These are phyloP conservation scores for Trichophyton mentagrophytes DNA, from an alignment of 2,329 filamentous ascomycete species.

Conservation along the genomic window DNA sequence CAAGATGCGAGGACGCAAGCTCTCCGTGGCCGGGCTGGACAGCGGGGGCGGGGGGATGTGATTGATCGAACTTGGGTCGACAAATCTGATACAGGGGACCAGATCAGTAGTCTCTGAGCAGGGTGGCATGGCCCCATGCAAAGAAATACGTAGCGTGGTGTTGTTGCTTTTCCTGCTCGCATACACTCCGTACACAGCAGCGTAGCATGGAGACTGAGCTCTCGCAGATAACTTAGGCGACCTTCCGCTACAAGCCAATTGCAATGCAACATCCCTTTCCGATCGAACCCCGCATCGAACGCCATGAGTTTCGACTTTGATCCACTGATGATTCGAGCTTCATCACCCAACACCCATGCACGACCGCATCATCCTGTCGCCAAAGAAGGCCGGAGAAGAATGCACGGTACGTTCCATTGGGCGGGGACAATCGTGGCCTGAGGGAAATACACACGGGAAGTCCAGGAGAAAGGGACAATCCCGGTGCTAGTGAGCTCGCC, in stretches of 20 bases:
- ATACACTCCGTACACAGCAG: background rate
- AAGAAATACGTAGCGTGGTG: background rate
- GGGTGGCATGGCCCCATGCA: background rate
- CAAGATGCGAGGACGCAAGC: background rate
- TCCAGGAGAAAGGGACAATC: background rate
- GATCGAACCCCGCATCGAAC: constrained; percentile 1
- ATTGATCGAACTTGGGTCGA: background rate
- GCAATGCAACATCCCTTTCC: background rate
- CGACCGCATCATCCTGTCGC: background rate
- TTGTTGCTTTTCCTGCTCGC: background rate
- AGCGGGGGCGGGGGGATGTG: constrained; percentile 1
- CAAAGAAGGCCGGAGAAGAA: background rate
- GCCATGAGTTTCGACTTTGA: background rate
- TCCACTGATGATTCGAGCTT: background rate
- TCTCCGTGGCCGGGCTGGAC: background rate
- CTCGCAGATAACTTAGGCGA: background rate
- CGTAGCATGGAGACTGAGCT: background rate
- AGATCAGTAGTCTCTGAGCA: background rate
- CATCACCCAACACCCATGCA: background rate
- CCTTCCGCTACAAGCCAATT: background rate
- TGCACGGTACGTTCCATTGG: background rate
- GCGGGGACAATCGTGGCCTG: background rate
- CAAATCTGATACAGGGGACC: background rate
- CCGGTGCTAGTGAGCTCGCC: background rate
- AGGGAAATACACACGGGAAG: constrained; percentile 2